Evolutionary conservation across 2,329 filamentous ascomycete genomes (phyloP), one percentile per base, ranked within the genome.

Genomic region (Periconia digitata): DNA sequence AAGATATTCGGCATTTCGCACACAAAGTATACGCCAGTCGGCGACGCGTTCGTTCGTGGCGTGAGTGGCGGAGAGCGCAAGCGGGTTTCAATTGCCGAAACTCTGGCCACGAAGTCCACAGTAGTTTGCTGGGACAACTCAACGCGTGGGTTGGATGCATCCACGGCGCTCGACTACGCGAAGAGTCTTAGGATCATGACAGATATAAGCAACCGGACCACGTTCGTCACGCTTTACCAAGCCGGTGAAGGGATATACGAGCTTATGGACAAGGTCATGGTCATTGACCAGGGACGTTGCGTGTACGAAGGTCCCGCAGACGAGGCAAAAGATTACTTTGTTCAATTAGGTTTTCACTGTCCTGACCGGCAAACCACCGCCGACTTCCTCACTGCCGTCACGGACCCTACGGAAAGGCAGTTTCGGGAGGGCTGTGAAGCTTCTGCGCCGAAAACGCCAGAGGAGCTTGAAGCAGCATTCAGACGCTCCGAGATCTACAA

Each of bases 111-210:
- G 6, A 86, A 88, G 67, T 66, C 84, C 0, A 84, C 85, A 0
- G 85, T 92, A 1, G 83, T 88, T 27, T 86, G 85, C 53, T 92
- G 87, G 86, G 89, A 92, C 58, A 92, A 92, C 67, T 86, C 83
- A 0, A 92, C 88, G 0, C 78, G 89, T 40, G 89, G 89, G n/a
- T 75, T 92, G 0, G 89, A 94, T 63, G 85, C 87, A 1, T 88
- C 85, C 1, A 92, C 88, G 0, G 89, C 89, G 4, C 76, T 92
- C 4, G 88, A 92, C 61, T 92, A 89, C 58, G 86, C 85, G 8
- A 85, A 85, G 63, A 89, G 86, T 1, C 77, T 95, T 1, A 85
- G 90, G 2, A 85, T 91, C 49, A 88, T 91, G 83, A 92, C 89
- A 3, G 86, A 91, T 52, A 82, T 91, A 51, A 85, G 81, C 62